Conservation (phyloP, 2,329 filamentous ascomycete species). For the Cadophora sp. region DNA sequence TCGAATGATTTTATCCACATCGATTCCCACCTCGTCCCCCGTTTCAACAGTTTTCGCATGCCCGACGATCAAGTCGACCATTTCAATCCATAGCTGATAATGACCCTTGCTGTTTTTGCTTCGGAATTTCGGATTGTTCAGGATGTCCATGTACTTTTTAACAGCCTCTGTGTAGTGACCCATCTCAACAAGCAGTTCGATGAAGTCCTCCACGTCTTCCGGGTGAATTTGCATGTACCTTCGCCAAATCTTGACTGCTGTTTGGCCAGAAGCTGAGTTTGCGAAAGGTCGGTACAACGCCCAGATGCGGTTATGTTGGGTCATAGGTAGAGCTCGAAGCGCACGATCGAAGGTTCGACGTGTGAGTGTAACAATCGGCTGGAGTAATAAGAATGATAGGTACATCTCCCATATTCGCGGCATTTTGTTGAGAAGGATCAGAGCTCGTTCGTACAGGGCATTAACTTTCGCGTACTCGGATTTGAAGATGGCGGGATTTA, state of each 20-base stretch:
- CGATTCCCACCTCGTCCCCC: slow-evolving; percentile 80
- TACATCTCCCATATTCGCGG: slow-evolving; percentile 99
- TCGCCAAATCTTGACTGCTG: slow-evolving; percentile 91
- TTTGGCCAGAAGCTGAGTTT: slow-evolving; percentile 86
- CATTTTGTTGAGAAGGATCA: slow-evolving; percentile 98
- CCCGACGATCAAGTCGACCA: slow-evolving; percentile 92
- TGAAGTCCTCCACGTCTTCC: slow-evolving; percentile 93
- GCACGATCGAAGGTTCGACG: slow-evolving; percentile 91
- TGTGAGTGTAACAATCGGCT: slow-evolving; percentile 89
- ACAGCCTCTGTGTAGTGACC: slow-evolving; percentile 90
- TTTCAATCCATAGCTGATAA: slow-evolving; percentile 97
- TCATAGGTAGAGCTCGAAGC: slow-evolving; percentile 87
- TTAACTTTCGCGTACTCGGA: slow-evolving; percentile 94
- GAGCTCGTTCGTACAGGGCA: slow-evolving; percentile 87
- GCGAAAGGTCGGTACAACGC: slow-evolving; percentile 89
- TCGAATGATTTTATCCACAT: slow-evolving; percentile 90
- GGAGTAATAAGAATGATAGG: slow-evolving; percentile 84
- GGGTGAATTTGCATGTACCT: slow-evolving; percentile 98
- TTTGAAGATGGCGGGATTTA: slow-evolving; percentile 82
- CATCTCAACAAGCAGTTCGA: slow-evolving; percentile 83
- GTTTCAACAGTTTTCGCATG: slow-evolving; percentile 88
- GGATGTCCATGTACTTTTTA: slow-evolving; percentile 86
- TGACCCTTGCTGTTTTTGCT: slow-evolving; percentile 95
- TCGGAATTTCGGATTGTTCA: slow-evolving; percentile 88
- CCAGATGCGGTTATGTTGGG: slow-evolving; percentile 97